Evolutionary conservation across 2,329 filamentous ascomycete genomes (phyloP), one percentile per base, ranked within the genome.

Genomic region (Fusarium brachygibbosum): DNA sequence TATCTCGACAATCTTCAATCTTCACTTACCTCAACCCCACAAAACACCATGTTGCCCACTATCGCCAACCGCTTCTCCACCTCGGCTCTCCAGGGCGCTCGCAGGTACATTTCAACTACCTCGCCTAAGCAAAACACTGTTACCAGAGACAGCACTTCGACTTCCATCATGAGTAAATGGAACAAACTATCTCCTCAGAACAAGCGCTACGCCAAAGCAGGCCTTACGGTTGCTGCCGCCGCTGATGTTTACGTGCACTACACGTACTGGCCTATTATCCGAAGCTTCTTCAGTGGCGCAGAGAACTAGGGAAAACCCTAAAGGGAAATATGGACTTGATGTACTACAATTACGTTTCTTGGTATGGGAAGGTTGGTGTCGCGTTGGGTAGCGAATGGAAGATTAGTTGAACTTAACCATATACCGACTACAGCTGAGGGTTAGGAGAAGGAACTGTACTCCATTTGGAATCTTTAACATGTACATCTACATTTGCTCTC

Each of bases 221-320:
- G 75, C 11, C 23, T 72, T 7, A 61, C 53, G 9, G 51, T 65
- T 10, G 52, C 71, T 41, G 49, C 69, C 8, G 69, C 61, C 6
- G 50, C 73, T 3, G 77, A 79, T 46, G 55, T 68, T 23, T 74
- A 71, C 25, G 38, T 78, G 9, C 31, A 75, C 10, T 76, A 76
- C 58, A 69, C 73, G 25, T 78, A 76, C 49, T 76, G 68, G 62
- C 71, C 75, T 32, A 41, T 28, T 23, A 69, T 73, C 25, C 52
- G 31, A 46, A 29, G 21, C 52, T 73, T 37, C 66, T 53, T 60
- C 49, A 61, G 12, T 14, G 69, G 51, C 28, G n/a, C 23, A 13
- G 28, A 60, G 16, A 6, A 58, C 7, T 6, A 28, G 8, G 34
- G 16, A 5, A 21, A 31, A 29, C 58, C 29, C 19, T 64, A n/a